Evolutionary conservation across 805 yeast genomes (phyloP).

Genomic region (Pichia heedii): DNA sequence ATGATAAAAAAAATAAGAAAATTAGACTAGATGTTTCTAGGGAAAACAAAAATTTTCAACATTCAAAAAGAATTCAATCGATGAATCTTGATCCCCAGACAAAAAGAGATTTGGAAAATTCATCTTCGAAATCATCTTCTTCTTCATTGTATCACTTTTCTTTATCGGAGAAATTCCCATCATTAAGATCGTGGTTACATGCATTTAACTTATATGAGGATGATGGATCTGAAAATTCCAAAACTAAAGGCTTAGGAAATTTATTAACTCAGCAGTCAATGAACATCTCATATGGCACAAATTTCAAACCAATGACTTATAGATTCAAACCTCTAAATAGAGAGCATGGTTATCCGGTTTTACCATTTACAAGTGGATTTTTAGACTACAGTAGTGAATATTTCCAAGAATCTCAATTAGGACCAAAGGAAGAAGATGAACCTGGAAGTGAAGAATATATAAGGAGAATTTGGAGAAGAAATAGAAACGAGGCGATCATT

Average conservation of each 20-base stretch:
- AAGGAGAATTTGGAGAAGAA: conserved; percentile 78
- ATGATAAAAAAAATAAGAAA: not conserved
- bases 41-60: not conserved
- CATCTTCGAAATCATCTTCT: conserved; percentile 4
- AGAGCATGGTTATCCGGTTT: conserved; percentile 30
- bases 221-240: conserved; percentile 15
- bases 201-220: conserved; percentile 16
- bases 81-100: conserved; percentile 12
- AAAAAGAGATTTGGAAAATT: conserved; percentile 1
- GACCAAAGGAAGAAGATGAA: conserved; percentile 74
- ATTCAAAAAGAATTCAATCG: conserved; percentile 18
- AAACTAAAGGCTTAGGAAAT: conserved; percentile 17
- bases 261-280: conserved; percentile 21
- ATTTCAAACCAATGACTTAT: conserved; percentile 50
- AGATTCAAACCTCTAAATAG: conserved; percentile 33
- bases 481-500: conserved; percentile 78
- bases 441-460: conserved; percentile 86
- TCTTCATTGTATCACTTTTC: conserved; percentile 11
- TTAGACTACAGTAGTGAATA: conserved; percentile 78
- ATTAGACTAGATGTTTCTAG: not conserved
- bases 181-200: conserved; percentile 16
- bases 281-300: conserved; percentile 30
- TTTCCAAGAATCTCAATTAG: conserved; percentile 94
- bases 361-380: conserved; percentile 55
- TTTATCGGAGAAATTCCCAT: conserved; percentile 7